Conservation (phyloP, 2,329 filamentous ascomycete genomes). For the Exserohilum turcica region DNA sequence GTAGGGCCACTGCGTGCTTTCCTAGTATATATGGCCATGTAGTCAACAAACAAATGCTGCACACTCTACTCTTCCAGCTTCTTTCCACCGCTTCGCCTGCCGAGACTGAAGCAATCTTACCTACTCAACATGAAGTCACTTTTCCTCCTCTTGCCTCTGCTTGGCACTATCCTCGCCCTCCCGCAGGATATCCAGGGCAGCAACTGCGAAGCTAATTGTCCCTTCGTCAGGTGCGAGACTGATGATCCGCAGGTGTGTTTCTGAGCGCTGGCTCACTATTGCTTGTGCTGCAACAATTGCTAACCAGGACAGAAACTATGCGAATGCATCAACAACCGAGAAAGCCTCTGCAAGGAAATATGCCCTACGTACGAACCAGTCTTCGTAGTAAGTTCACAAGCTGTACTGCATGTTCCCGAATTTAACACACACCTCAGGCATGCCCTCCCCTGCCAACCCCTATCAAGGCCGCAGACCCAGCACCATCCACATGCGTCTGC, state of each 20-base stretch:
- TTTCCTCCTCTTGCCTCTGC: conserved; percentile 2
- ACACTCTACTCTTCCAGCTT: not conserved
- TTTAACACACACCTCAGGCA: not conserved
- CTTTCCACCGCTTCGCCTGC: not conserved
- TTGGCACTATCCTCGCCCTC: conserved; percentile 1
- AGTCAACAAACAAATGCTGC: not conserved
- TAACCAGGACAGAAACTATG: conserved; percentile 27
- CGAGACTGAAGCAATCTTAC: not conserved
- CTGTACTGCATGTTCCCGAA: no score
- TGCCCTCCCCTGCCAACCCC: not conserved
- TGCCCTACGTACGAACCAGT: conserved; percentile 31
- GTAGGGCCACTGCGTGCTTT: not conserved
- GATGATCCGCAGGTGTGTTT: not conserved
- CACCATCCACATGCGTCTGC: conserved; percentile 18
- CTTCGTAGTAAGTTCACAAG: not conserved
- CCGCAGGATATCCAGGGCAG: not conserved
- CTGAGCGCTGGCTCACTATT: no score
- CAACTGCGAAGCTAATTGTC: conserved; percentile 3
- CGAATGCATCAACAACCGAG: conserved; percentile 34
- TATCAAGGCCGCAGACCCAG: not conserved
- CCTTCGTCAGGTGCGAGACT: not conserved
- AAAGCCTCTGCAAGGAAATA: conserved; percentile 26
- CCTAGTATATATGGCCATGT: conserved; percentile 1
- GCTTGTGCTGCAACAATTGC: not conserved
- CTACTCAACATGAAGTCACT: conserved; percentile 5